These are phyloP conservation scores for Wilhelminamyces savonicus DNA, from an alignment of 805 yeast genomes.

Conservation along the genomic window DNA sequence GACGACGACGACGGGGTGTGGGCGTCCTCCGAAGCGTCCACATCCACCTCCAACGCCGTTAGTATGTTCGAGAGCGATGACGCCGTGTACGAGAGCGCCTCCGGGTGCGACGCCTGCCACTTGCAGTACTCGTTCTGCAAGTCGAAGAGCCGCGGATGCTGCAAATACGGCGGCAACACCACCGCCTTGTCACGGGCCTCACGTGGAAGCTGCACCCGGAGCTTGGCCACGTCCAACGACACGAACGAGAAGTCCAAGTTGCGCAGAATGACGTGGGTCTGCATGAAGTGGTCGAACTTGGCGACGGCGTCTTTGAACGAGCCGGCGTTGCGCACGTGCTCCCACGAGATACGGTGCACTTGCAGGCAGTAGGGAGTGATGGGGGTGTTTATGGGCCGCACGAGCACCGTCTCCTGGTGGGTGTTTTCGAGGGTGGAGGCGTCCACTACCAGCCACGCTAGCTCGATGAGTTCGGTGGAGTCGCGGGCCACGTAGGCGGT, in stretches of 20 bases:
- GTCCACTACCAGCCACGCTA: conserved; percentile 63
- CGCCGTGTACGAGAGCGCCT: conserved; percentile 31
- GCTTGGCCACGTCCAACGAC: conserved; percentile 60
- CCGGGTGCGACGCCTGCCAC: conserved; percentile 62
- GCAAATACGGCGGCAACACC: conserved; percentile 66
- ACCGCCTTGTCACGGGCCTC: conserved; percentile 76
- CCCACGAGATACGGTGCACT: conserved; percentile 53
- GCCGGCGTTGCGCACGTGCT: conserved; percentile 50
- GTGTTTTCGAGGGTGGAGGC: conserved; percentile 41
- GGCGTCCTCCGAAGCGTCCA: conserved; percentile 9
- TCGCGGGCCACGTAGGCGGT: conserved; percentile 56
- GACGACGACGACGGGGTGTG: conserved; percentile 3
- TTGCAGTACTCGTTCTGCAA: conserved; percentile 64
- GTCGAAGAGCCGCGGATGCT: conserved; percentile 73
- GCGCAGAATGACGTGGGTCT: conserved; percentile 33
- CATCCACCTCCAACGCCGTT: conserved; percentile 41
- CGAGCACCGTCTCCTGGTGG: conserved; percentile 40
- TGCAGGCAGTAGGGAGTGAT: conserved; percentile 53
- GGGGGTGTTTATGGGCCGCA: conserved; percentile 61
- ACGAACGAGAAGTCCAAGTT: conserved; percentile 57
- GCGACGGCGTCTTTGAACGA: conserved; percentile 59
- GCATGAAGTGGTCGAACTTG: conserved; percentile 46
- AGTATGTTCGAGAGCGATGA: conserved; percentile 33
- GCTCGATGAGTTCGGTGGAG: conserved; percentile 58
- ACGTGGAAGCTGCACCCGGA: conserved; percentile 71